Base-by-base conservation (phyloP, 768 basidiomycete species). In the button mushroom (Agaricus bisporus) region DNA sequence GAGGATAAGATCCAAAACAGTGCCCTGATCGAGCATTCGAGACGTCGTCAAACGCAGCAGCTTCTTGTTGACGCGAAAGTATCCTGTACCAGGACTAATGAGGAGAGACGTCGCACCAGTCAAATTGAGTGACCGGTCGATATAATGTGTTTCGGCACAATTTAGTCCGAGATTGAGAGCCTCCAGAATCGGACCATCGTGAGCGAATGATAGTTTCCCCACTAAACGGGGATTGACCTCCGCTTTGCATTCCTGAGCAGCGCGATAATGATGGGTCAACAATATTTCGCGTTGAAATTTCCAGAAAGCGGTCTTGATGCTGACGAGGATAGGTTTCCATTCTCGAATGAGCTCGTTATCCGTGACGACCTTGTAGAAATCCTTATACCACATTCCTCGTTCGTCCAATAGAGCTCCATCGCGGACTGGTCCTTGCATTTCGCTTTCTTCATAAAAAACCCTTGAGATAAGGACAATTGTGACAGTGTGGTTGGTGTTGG, bases 121-220 rank as follows among this genome's bases (percentile, higher is more conserved):
- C 12, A 93, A 76, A 2, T 87, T 90, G 8, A 98, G 73, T 29
- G 95, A 97, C 17, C 97, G 85, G 66, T 98, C 97, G 59, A 98
- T 85, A 64, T 97, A 95, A 65, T 97, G 92, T 2, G 87, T 90
- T 69, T 98, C 95, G 14, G 87, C 87, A 0, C 95, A 91, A 63
- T 93, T 95, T 14, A 98, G 78, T 0, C 85, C 90, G 42, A 99
- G 78, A 63, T 98, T 98, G 48, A 98, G 76, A 1, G 93, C 92
- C 68, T 98, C 97, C 5, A 98, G 79, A n/a, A 98, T 76, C 38
- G 94, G 94, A 0, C 94, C 93, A 59, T 98, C 94, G 61, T 95
- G 92, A 0, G 97, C 95, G 65, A 80, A 84, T 0, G 88, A 91
- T 28, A 95, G 71, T 26, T 78, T 77, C 2, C 93, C 93, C 11